phyloP scores from a whole-genome alignment of 768 basidiomycete species.

The Gloeopeniophorella convolvens region DNA sequence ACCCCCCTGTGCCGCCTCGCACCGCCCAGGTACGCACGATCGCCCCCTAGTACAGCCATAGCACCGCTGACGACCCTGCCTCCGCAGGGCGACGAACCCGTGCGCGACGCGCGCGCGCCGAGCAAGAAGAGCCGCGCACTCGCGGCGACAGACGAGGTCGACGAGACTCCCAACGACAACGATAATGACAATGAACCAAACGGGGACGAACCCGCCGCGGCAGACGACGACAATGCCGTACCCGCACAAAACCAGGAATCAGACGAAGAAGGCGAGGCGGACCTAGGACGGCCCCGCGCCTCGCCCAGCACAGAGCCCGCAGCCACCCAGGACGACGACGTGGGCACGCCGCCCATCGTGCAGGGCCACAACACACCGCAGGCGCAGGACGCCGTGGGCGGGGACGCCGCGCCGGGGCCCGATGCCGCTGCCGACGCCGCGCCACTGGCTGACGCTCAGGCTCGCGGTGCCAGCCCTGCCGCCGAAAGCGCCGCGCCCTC shows the following conservation, averaged over 20 bases:
- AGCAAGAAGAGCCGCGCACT: constrained; percentile 72
- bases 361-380: constrained; percentile 31
- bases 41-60: background rate
- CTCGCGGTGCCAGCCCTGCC: no score
- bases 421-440: constrained; percentile 6
- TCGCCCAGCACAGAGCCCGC: no score
- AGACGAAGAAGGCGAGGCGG: no score
- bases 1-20: constrained; percentile 43
- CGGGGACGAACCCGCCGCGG: constrained; percentile 40
- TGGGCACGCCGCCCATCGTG: constrained; percentile 43
- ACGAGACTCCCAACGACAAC: no score
- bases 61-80: no score
- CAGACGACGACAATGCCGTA: constrained; percentile 26
- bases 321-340: constrained; percentile 38
- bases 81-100: no score
- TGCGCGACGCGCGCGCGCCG: constrained; percentile 50
- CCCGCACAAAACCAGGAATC: no score
- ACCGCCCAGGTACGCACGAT: constrained; percentile 28
- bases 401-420: background rate
- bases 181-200: constrained; percentile 43
- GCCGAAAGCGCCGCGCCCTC: no score
- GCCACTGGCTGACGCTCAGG: constrained; percentile 34
- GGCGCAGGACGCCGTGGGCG: no score
- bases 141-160: constrained; percentile 42
- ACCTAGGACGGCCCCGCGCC: no score